phyloP scores from a whole-genome alignment of 2,329 filamentous ascomycete species.

The Epichloe glyceriae region DNA sequence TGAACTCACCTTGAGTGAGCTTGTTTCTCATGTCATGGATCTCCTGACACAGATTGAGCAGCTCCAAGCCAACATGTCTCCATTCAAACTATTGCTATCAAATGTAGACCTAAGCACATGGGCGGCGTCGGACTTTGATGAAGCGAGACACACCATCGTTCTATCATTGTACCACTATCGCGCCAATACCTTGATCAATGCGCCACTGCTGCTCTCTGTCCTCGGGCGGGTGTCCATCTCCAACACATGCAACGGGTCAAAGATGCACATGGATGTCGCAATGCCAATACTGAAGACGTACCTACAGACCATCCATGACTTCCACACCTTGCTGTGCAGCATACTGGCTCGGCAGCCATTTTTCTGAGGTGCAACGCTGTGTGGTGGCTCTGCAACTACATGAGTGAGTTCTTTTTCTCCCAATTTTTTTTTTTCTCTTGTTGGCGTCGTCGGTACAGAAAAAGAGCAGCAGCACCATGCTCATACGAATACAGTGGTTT shows the following conservation, averaged over 20 bases:
- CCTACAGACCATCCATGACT: slow-evolving; percentile 9
- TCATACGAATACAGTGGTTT: slow-evolving; percentile 10
- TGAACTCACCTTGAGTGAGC: slow-evolving; percentile 4
- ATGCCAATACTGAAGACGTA: slow-evolving; percentile 12
- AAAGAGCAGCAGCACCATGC: too few relatives aligned
- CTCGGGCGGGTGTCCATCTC: slow-evolving; percentile 8
- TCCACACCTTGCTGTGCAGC: slow-evolving; percentile 9
- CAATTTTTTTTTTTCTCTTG: not conserved
- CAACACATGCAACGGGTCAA: slow-evolving; percentile 1
- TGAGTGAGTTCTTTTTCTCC: slow-evolving; percentile 9
- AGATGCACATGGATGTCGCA: slow-evolving; percentile 8
- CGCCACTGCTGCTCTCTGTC: slow-evolving; percentile 8
- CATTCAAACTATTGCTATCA: slow-evolving; percentile 4
- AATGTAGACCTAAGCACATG: slow-evolving; percentile 5
- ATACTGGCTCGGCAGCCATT: slow-evolving; percentile 8
- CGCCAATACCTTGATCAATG: slow-evolving; percentile 5
- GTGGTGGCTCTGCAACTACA: slow-evolving; percentile 22
- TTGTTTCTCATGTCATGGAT: slow-evolving; percentile 10
- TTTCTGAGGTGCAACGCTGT: slow-evolving; percentile 15
- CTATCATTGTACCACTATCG: slow-evolving; percentile 7
- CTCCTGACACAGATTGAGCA: slow-evolving; percentile 9
- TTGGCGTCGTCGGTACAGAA: not conserved
- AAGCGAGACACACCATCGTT: slow-evolving; percentile 7
- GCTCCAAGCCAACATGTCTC: slow-evolving; percentile 6
- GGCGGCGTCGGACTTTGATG: slow-evolving; percentile 1